Percentiles rank a stretch among this genome's conserved stretches.
Conservation (phyloP, 768 basidiomycete species). For the Lactifluus subvellereus region DNA sequence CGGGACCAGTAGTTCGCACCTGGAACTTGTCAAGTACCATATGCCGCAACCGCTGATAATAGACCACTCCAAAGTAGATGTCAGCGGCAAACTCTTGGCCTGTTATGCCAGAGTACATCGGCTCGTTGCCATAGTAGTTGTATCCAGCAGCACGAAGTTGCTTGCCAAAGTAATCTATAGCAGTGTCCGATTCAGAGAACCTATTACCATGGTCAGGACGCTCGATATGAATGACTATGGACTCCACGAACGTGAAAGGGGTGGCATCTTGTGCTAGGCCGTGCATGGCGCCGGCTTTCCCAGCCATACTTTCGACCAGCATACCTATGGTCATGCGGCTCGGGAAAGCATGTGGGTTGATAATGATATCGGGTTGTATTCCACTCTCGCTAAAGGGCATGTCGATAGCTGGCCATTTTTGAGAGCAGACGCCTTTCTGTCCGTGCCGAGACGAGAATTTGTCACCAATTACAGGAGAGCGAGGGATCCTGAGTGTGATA, state of each 20-base stretch:
- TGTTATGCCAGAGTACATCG: slow-evolving; percentile 99
- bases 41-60: slow-evolving; percentile 97
- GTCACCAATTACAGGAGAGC: slow-evolving; percentile 96
- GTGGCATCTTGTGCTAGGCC: slow-evolving; percentile 98
- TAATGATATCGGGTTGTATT: slow-evolving; percentile 98
- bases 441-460: slow-evolving; percentile 99
- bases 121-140: slow-evolving; percentile 98
- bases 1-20: slow-evolving; percentile 95
- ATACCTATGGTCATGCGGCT: slow-evolving; percentile 99
- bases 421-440: slow-evolving; percentile 99
- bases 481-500: slow-evolving; percentile 86
- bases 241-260: slow-evolving; percentile 78
- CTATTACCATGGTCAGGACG: slow-evolving; percentile 35
- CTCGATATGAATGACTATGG: not conserved
- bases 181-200: slow-evolving; percentile 95
- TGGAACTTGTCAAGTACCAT: slow-evolving; percentile 99
- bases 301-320: slow-evolving; percentile 99
- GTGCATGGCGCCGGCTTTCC: slow-evolving; percentile 99
- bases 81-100: slow-evolving; percentile 98
- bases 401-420: slow-evolving; percentile 96
- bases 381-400: slow-evolving; percentile 99
- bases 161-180: slow-evolving; percentile 94
- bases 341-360: slow-evolving; percentile 99
- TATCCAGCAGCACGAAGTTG: slow-evolving; percentile 92
- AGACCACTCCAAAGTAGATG: slow-evolving; percentile 97